These are phyloP conservation scores for Teratosphaeriaceae sp. DNA, from an alignment of 2,329 filamentous ascomycete genomes.

Conservation along the genomic window DNA sequence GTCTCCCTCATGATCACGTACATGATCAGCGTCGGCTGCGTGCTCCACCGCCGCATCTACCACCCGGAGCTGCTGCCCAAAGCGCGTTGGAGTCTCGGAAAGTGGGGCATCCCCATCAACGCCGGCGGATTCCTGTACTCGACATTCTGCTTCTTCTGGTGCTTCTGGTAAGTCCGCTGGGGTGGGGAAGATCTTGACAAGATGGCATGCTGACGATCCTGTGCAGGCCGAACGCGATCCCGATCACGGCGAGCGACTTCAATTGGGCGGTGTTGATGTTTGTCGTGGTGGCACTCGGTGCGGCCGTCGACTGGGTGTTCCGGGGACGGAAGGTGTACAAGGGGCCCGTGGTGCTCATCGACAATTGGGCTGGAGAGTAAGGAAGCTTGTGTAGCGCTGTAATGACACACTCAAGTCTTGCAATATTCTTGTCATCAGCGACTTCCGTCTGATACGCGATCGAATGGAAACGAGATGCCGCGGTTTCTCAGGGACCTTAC, in stretches of 20 bases:
- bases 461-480: too few species aligned
- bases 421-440: too few species aligned
- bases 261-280: constrained; percentile 47
- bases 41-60: constrained; percentile 30
- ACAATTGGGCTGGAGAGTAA: too few species aligned
- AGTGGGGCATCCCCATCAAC: constrained; percentile 34
- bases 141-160: constrained; percentile 41
- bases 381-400: too few species aligned
- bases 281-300: constrained; percentile 31
- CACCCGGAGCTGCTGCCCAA: constrained; percentile 26
- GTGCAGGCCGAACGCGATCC: constrained; percentile 32
- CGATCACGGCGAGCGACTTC: constrained; percentile 34
- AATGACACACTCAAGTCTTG: too few species aligned
- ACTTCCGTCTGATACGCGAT: too few species aligned
- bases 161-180: constrained; percentile 9
- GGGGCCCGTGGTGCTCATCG: too few species aligned
- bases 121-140: constrained; percentile 33
- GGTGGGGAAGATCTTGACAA: too few species aligned
- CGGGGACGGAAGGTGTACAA: constrained; percentile 1
- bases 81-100: constrained; percentile 33
- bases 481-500: too few species aligned
- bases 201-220: constrained; percentile 42
- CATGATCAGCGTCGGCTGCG: constrained; percentile 29
- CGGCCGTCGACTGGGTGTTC: constrained; percentile 29
- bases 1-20: constrained; percentile 35